Percentiles rank a stretch among this genome's conserved stretches.
These are phyloP conservation scores for Forsythia viridissima DNA, from an alignment of 257 asterid species.

Conservation along the genomic window DNA sequence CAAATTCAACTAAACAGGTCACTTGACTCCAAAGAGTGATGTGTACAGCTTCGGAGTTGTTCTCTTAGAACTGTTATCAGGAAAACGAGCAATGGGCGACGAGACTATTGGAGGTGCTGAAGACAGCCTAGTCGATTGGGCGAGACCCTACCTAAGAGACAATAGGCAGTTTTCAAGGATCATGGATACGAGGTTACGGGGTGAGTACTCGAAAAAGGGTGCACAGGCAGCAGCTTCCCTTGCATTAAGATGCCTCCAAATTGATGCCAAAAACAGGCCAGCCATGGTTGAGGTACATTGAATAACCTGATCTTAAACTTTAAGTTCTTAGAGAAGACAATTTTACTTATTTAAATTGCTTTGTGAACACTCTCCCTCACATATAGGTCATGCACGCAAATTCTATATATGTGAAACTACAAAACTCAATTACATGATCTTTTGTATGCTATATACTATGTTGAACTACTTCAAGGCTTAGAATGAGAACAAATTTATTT, in stretches of 20 bases:
- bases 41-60: conserved; percentile 60
- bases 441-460: not conserved
- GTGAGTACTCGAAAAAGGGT: conserved; percentile 55
- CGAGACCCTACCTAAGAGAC: conserved; percentile 50
- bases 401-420: not conserved
- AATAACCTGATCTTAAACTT: not conserved
- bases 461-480: not conserved
- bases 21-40: conserved; percentile 51
- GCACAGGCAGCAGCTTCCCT: conserved; percentile 47
- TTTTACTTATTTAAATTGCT: too few relatives aligned
- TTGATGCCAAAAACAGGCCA: conserved; percentile 45
- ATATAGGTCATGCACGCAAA: too few relatives aligned
- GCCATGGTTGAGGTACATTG: conserved; percentile 40
- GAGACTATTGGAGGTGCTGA: conserved; percentile 55
- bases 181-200: conserved; percentile 60
- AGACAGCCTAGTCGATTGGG: conserved; percentile 58
- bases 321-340: not conserved
- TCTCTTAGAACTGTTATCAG: conserved; percentile 52
- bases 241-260: conserved; percentile 43
- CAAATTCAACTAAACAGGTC: conserved; percentile 33
- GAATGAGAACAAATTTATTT: not conserved
- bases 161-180: conserved; percentile 50
- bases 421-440: too few relatives aligned
- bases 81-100: conserved; percentile 57
- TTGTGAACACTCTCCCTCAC: too few relatives aligned